Base-by-base conservation (phyloP, 2,329 filamentous ascomycete genomes). In the Penicillium concentricum region DNA sequence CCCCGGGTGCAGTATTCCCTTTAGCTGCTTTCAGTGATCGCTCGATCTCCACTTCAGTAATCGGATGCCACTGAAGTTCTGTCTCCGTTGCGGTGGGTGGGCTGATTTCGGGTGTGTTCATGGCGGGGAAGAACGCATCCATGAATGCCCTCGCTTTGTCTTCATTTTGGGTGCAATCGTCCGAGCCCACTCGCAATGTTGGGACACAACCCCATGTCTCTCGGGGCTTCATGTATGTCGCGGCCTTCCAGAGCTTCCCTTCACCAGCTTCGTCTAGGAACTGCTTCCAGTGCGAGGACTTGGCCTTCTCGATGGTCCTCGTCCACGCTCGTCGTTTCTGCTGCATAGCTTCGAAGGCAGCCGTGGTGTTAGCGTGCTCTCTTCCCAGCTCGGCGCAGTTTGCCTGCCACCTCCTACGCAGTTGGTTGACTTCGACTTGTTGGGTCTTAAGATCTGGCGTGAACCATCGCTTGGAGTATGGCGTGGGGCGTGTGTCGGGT, bases 401-500 rank as follows among this genome's bases (percentile, higher is more conserved):
- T 0, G 44, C 32, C 30, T 68, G 53, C 51, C 48, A 67, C 41
- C 41, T 60, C 20, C 63, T 51, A 9, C 52, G 56, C 18, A 55
- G 13, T 38, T 54, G n/a, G 18, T 67, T 67, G 5, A 54, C 57
- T 39, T 54, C 38, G 3, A 37, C 41, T 35, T 62, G 53, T 47
- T 69, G 41, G 20, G 22, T 24, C 30, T 68, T 68, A 1, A 66
- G 57, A 10, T 61, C 59, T 2, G 50, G 59, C 6, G 54, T 64
- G 30, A 64, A 67, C 61, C 58, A 66, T 42, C 54, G 13, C 32
- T 68, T 66, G 8, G 54, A 57, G 54, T 67, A 68, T 37, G 56
- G 57, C 10, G 37, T 56, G 28, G 54, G 51, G 26, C 38, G 52
- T 16, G 45, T 24, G 16, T 48, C 12, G 20, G 55, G 61, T 26